phyloP scores from a whole-genome alignment of 495 filamentous ascomycete species.

The Sordaria brevicollis region DNA sequence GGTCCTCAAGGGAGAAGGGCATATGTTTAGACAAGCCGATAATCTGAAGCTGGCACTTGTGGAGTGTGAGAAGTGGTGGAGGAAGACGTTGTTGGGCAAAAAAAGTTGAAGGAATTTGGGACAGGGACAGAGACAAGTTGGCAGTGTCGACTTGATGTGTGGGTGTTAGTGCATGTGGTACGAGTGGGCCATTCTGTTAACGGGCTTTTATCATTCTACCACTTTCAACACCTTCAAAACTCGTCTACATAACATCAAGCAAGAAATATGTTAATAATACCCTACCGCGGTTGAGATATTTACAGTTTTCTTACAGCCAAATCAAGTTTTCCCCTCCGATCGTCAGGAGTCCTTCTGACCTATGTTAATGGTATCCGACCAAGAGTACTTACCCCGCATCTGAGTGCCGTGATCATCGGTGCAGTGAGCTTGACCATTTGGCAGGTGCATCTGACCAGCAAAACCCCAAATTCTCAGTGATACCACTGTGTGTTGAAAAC shows the following conservation, averaged over 20 bases:
- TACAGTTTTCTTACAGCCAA: too few species aligned
- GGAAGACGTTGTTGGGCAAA: slow-evolving; percentile 39
- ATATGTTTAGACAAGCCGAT: slow-evolving; percentile 25
- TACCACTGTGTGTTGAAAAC: too few species aligned
- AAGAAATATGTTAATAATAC: too few species aligned
- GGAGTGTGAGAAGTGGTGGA: slow-evolving; percentile 27
- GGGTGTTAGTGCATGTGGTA: background rate
- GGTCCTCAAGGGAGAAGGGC: slow-evolving; percentile 38
- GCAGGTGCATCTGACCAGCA: background rate
- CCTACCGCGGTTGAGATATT: too few species aligned
- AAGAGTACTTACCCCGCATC: background rate
- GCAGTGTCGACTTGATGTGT: background rate
- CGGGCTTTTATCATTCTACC: background rate
- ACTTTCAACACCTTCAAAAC: too few species aligned
- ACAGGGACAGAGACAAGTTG: background rate
- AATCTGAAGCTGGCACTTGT: slow-evolving; percentile 15
- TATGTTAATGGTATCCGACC: background rate
- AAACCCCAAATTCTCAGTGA: background rate
- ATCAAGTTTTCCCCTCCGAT: too few species aligned
- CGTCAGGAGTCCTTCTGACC: background rate
- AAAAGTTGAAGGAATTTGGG: background rate
- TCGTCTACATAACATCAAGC: too few species aligned
- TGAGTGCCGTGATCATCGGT: background rate
- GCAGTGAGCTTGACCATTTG: background rate
- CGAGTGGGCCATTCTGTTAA: background rate